A percentile compares a stretch with the other conserved stretches of the same genome.
These are phyloP conservation scores for Penicillium lividum DNA, from an alignment of 495 filamentous ascomycete species.

Conservation along the genomic window DNA sequence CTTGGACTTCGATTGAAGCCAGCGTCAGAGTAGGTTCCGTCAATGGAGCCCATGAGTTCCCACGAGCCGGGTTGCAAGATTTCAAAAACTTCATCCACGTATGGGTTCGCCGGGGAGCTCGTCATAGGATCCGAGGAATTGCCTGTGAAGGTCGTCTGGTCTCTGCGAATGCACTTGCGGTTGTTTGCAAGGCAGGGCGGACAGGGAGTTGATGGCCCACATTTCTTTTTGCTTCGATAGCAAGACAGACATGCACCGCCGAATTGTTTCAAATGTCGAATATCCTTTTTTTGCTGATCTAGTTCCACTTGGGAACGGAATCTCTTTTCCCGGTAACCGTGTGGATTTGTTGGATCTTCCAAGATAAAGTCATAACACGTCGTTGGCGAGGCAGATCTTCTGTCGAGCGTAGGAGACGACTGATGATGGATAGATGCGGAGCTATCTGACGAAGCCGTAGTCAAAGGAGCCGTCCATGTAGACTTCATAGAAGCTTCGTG, in stretches of 20 bases:
- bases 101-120: background rate
- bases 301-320: slow-evolving; percentile 12
- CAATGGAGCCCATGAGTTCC: background rate
- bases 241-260: slow-evolving; percentile 34
- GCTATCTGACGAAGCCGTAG: background rate
- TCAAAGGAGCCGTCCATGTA: background rate
- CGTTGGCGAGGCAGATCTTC: background rate
- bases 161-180: slow-evolving; percentile 23
- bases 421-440: background rate
- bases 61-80: background rate
- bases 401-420: background rate
- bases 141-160: background rate
- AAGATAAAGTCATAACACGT: slow-evolving; percentile 6
- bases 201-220: slow-evolving; percentile 23
- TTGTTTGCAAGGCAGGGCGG: slow-evolving; percentile 12
- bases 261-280: slow-evolving; percentile 16
- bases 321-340: slow-evolving; percentile 14
- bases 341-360: slow-evolving; percentile 17
- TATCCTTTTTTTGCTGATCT: slow-evolving; percentile 18
- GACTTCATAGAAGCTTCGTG: background rate
- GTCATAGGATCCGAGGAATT: background rate
- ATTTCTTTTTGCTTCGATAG: slow-evolving; percentile 31
- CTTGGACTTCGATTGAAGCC: background rate
- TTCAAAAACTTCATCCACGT: background rate
- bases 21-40: background rate